Percentiles rank a stretch among this genome's conserved stretches.
These are phyloP conservation scores for Cladosporium austrohemisphaericum DNA, from an alignment of 2,329 filamentous ascomycete species.

Conservation along the genomic window DNA sequence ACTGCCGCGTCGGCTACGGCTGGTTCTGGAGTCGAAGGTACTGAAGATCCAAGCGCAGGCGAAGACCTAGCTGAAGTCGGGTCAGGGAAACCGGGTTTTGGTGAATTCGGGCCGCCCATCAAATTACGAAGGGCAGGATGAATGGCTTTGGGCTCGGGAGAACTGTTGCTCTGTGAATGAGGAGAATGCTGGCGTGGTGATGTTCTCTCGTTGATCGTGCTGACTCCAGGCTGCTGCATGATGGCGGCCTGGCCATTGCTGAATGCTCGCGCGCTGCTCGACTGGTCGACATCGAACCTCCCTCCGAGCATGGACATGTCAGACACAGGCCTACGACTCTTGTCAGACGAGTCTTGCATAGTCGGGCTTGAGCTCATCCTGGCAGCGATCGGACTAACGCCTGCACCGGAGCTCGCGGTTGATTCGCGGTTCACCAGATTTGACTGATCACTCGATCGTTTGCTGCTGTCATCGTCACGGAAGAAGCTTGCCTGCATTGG, in stretches of 20 bases:
- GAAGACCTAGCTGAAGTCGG: slow-evolving; percentile 7
- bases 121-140: slow-evolving; percentile 13
- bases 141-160: background rate
- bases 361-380: slow-evolving; percentile 17
- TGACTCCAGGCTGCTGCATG: background rate
- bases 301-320: slow-evolving; percentile 16
- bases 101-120: slow-evolving; percentile 5
- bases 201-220: background rate
- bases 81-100: slow-evolving; percentile 2
- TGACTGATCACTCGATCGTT: slow-evolving; percentile 27
- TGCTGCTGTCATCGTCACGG: slow-evolving; percentile 24
- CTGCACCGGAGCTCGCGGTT: slow-evolving; percentile 19
- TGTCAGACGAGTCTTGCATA: slow-evolving; percentile 12
- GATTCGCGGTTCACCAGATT: slow-evolving; percentile 20
- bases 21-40: slow-evolving; percentile 10
- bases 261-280: too few relatives aligned
- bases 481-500: slow-evolving; percentile 26
- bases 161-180: background rate
- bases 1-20: slow-evolving; percentile 2
- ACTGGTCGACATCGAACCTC: background rate
- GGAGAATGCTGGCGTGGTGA: background rate
- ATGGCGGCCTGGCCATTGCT: too few relatives aligned
- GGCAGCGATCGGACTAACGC: slow-evolving; percentile 25
- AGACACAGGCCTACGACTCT: slow-evolving; percentile 20
- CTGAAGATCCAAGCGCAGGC: slow-evolving; percentile 4